phyloP scores from a whole-genome alignment of 495 filamentous ascomycete genomes.

The Penicillium subrubescens region DNA sequence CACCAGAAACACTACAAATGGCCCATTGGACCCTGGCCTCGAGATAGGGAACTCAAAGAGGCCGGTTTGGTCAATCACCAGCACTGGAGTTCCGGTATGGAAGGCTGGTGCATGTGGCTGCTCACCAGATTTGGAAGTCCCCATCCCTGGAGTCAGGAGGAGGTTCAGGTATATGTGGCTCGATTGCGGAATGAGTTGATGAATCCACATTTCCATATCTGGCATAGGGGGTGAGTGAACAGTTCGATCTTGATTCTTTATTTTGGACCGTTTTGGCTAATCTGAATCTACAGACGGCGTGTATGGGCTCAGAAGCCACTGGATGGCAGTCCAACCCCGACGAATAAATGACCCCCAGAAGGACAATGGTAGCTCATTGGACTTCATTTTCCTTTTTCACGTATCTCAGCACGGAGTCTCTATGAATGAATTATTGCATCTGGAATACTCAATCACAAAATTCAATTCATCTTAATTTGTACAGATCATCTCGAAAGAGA shows the following conservation, averaged over 20 bases:
- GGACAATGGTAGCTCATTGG: neutral
- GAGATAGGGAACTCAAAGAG: slow-evolving; percentile 63
- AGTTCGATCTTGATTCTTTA: neutral
- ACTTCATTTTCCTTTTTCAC: neutral
- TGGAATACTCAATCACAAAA: neutral
- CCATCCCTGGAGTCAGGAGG: slow-evolving; percentile 26
- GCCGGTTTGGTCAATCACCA: slow-evolving; percentile 63
- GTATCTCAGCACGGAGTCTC: neutral
- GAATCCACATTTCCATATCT: slow-evolving; percentile 23
- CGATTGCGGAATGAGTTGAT: slow-evolving; percentile 23
- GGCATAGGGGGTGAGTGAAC: slow-evolving; percentile 3
- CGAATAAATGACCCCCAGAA: neutral
- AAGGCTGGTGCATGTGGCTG: slow-evolving; percentile 31
- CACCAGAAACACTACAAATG: slow-evolving; percentile 56
- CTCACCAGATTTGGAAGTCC: slow-evolving; percentile 29
- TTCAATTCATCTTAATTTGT: neutral
- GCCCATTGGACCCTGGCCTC: slow-evolving; percentile 69
- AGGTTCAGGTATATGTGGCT: slow-evolving; percentile 29
- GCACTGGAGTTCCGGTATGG: slow-evolving; percentile 50
- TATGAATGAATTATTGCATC: neutral
- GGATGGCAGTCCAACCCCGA: neutral
- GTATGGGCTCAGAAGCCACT: slow-evolving; percentile 10
- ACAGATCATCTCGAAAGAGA: neutral
- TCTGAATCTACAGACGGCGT: slow-evolving; percentile 1
- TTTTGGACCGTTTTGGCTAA: neutral